These are phyloP conservation scores for Colletotrichum magnum DNA, from an alignment of 2,329 filamentous ascomycete species.

Conservation along the genomic window DNA sequence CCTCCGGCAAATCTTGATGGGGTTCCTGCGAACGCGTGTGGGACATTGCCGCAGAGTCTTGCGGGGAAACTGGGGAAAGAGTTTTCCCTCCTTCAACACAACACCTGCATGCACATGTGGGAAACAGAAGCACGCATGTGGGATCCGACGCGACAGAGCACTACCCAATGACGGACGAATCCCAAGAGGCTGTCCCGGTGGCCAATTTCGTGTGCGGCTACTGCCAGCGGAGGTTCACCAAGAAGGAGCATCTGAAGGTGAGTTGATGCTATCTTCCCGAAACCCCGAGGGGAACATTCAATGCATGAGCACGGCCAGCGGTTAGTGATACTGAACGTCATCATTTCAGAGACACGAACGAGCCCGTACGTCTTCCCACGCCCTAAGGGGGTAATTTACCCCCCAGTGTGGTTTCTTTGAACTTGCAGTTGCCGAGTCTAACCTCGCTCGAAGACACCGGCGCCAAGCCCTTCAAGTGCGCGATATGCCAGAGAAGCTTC, in stretches of 20 bases:
- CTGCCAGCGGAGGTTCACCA: slow-evolving; percentile 18
- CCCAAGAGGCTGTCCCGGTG: neutral
- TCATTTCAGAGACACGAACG: slow-evolving; percentile 19
- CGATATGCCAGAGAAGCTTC: slow-evolving; percentile 20
- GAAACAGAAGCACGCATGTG: slow-evolving; percentile 9
- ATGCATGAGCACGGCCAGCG: no score
- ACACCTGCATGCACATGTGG: slow-evolving; percentile 12
- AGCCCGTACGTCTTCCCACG: slow-evolving; percentile 9
- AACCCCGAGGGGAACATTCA: no score
- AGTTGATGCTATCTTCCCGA: no score
- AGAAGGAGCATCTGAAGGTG: slow-evolving; percentile 27
- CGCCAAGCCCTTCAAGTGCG: slow-evolving; percentile 16
- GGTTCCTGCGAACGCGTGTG: neutral
- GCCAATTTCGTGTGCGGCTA: slow-evolving; percentile 17
- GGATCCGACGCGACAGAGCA: neutral
- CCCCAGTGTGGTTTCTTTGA: neutral
- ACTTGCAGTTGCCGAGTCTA: neutral
- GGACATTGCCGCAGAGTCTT: slow-evolving; percentile 1
- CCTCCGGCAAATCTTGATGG: neutral
- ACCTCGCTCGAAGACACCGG: slow-evolving; percentile 9
- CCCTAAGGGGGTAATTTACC: neutral
- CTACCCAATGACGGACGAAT: slow-evolving; percentile 18
- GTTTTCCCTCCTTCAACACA: slow-evolving; percentile 18
- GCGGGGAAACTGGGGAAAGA: slow-evolving; percentile 26
- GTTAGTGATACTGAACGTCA: neutral